These are phyloP conservation scores for Aotearoamyces nothofagi DNA, from an alignment of 2,329 filamentous ascomycete species.

Conservation along the genomic window DNA sequence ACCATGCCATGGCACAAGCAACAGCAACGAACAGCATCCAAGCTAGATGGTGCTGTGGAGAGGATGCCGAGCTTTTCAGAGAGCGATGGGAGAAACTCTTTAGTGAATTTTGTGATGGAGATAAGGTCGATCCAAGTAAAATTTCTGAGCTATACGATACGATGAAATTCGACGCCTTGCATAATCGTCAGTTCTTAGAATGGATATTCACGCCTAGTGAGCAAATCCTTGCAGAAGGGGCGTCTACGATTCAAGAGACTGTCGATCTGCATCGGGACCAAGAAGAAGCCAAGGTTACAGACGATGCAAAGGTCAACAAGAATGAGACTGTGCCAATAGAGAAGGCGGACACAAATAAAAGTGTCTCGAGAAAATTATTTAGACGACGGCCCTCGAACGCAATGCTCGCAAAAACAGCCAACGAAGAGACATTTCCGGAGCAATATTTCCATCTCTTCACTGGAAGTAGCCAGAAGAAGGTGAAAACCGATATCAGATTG, in stretches of 20 bases:
- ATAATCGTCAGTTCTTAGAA: constrained; percentile 91
- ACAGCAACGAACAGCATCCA: constrained; percentile 60
- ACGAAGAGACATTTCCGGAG: constrained; percentile 34
- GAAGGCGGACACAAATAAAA: constrained; percentile 13
- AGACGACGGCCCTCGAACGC: too few relatives aligned
- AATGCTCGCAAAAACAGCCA: too few relatives aligned
- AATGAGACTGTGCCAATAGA: constrained; percentile 11
- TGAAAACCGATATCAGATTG: constrained; percentile 71
- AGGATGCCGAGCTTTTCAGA: constrained; percentile 86
- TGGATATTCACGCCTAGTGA: constrained; percentile 90
- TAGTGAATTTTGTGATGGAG: constrained; percentile 85
- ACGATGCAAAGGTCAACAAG: constrained; percentile 10
- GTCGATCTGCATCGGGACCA: constrained; percentile 13
- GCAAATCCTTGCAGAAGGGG: constrained; percentile 53
- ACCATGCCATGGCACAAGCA: constrained; percentile 44
- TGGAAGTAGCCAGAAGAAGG: constrained; percentile 57
- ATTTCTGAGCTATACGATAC: constrained; percentile 97
- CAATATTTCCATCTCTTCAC: constrained; percentile 82
- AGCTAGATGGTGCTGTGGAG: constrained; percentile 87
- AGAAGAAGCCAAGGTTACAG: constrained; percentile 10
- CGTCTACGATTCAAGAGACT: constrained; percentile 20
- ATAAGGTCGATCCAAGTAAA: constrained; percentile 98
- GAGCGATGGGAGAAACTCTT: constrained; percentile 99
- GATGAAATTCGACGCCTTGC: constrained; percentile 97
- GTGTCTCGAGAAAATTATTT: constrained; percentile 33